Percentiles rank a stretch among this genome's conserved stretches.
Conservation (phyloP, 2,329 filamentous ascomycete genomes). For the Diplodia intermedia region DNA sequence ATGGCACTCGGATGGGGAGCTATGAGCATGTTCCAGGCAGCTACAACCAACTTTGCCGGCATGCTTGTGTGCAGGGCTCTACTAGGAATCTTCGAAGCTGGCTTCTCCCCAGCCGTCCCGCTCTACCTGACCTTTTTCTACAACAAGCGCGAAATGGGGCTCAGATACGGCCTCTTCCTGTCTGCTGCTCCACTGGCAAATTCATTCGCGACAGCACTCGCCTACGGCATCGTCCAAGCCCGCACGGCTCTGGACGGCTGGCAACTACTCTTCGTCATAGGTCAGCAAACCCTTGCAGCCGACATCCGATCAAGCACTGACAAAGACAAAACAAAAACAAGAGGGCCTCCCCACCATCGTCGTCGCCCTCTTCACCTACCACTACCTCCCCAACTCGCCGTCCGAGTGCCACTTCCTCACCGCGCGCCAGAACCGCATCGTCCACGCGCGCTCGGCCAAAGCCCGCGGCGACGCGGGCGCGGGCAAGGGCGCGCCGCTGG, state of each 20-base stretch:
- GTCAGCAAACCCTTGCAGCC: not conserved
- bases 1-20: not conserved
- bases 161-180: not conserved
- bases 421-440: not conserved
- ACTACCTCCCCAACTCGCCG: not conserved
- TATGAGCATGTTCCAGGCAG: not conserved
- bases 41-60: not conserved
- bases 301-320: not conserved
- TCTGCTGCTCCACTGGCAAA: not conserved
- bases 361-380: not conserved
- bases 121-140: not conserved
- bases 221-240: not conserved
- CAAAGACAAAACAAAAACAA: not conserved
- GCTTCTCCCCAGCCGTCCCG: not conserved
- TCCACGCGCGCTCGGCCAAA: not conserved
- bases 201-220: not conserved
- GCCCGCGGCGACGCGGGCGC: too few species aligned
- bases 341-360: not conserved
- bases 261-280: not conserved
- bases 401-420: not conserved
- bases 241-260: not conserved
- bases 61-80: not conserved
- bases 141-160: not conserved
- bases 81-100: not conserved
- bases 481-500: not conserved